Conservation (phyloP, 306 rosid genomes). For the Abrus pulchellus region DNA sequence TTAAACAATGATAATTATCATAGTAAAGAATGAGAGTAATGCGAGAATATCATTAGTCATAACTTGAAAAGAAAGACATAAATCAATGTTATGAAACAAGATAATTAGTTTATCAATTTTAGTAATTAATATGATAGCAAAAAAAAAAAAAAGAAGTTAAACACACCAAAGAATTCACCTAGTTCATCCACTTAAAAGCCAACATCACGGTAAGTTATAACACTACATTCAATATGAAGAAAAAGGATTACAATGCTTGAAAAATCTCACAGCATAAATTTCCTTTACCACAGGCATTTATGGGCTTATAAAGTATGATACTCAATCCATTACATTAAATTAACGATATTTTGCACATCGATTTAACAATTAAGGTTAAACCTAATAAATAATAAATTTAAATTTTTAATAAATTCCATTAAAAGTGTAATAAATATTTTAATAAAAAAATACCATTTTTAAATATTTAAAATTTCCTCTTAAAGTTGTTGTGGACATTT, state of each 20-base stretch:
- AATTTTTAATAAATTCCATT: no score
- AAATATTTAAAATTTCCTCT: no score
- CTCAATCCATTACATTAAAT: not conserved
- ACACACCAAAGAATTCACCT: not conserved
- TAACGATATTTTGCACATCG: no score
- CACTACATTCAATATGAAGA: not conserved
- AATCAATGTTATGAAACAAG: conserved; percentile 15
- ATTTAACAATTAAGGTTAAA: no score
- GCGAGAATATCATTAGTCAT: not conserved
- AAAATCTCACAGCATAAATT: not conserved
- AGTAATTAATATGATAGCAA: not conserved
- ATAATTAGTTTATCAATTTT: not conserved
- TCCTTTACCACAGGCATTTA: not conserved
- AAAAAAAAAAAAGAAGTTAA: not conserved
- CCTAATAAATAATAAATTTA: no score
- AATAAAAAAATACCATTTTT: no score
- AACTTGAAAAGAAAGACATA: not conserved
- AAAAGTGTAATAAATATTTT: no score
- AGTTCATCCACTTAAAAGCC: not conserved
- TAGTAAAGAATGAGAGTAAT: not conserved
- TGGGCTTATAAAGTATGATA: not conserved
- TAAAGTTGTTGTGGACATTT: no score
- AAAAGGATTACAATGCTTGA: not conserved
- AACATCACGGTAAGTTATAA: not conserved
- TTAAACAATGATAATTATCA: conserved; percentile 45